Evolutionary conservation across 768 basidiomycete species (phyloP).

Genomic region (Brasilioporus rufonigricans): DNA sequence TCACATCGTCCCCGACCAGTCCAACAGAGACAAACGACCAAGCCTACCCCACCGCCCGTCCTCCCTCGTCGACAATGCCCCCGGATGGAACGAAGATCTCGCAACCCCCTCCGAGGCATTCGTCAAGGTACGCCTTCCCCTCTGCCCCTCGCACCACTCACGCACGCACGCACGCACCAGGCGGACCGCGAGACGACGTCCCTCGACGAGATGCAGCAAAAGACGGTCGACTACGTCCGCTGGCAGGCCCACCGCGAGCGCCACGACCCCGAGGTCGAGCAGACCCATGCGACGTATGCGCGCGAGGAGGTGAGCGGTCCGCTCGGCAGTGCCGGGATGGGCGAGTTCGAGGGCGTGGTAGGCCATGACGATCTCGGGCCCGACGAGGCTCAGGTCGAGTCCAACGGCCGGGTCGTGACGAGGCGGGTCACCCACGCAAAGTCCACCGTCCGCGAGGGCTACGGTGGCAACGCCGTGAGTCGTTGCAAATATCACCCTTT

Average conservation of each 20-base stretch:
- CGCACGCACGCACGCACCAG: conserved; percentile 5
- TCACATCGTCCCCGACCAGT: conserved; percentile 22
- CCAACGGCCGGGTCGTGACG: conserved; percentile 23
- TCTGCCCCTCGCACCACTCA: background rate
- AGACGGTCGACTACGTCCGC: conserved; percentile 20
- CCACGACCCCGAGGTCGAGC: conserved; percentile 14
- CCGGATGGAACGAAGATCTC: conserved; percentile 71
- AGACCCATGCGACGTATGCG: conserved; percentile 26
- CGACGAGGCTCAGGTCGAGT: conserved; percentile 22
- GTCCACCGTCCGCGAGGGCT: conserved; percentile 8
- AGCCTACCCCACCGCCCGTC: conserved; percentile 41
- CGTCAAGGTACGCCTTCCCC: conserved; percentile 46
- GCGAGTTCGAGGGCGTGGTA: conserved; percentile 31
- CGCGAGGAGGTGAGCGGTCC: conserved; percentile 30
- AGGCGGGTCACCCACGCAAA: conserved; percentile 14
- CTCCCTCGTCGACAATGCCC: conserved; percentile 51
- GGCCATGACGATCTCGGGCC: conserved; percentile 30
- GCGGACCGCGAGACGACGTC: conserved; percentile 23
- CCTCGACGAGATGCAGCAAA: conserved; percentile 19
- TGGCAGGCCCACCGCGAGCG: conserved; percentile 1
- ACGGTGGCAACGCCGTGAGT: conserved; percentile 20
- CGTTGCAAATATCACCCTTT: background rate
- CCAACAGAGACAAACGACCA: conserved; percentile 54
- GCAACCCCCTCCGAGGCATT: conserved; percentile 64
- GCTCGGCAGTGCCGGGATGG: conserved; percentile 26